phyloP scores from a whole-genome alignment of 768 basidiomycete genomes.

The Auricularia sp. region DNA sequence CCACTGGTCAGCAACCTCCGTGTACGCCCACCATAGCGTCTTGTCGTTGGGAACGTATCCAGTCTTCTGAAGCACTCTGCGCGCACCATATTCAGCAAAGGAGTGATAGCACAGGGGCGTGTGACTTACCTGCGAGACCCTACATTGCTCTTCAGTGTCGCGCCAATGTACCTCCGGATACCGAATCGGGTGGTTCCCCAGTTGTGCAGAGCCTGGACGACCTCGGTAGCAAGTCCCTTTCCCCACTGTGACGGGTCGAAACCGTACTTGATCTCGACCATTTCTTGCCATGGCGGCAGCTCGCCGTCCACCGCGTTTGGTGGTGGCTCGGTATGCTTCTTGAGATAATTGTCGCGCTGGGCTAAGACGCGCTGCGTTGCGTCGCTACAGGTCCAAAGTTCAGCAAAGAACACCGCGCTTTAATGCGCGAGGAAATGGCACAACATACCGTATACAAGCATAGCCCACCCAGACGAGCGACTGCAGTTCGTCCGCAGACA shows the following conservation, averaged over 20 bases:
- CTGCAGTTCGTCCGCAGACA: not conserved
- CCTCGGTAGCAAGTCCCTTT: not conserved
- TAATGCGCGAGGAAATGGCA: not conserved
- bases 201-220: not conserved
- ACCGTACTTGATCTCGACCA: not conserved
- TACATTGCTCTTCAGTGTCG: not conserved
- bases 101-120: not conserved
- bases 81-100: not conserved
- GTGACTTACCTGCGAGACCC: not conserved
- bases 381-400: no score
- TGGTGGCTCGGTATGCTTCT: not conserved
- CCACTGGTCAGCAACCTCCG: not conserved
- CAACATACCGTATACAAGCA: not conserved
- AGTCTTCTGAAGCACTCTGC: not conserved
- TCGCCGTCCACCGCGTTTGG: not conserved
- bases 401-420: no score
- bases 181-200: not conserved
- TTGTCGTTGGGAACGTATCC: not conserved
- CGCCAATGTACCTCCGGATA: not conserved
- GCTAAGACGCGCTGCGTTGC: not conserved
- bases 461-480: not conserved
- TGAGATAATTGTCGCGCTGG: not conserved
- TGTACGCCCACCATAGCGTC: not conserved
- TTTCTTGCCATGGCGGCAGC: not conserved
- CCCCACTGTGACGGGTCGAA: not conserved